A percentile compares a stretch with the other conserved stretches of the same genome.
Evolutionary conservation across 805 yeast species (phyloP).

Genomic region (Nakazawaea pomicola): DNA sequence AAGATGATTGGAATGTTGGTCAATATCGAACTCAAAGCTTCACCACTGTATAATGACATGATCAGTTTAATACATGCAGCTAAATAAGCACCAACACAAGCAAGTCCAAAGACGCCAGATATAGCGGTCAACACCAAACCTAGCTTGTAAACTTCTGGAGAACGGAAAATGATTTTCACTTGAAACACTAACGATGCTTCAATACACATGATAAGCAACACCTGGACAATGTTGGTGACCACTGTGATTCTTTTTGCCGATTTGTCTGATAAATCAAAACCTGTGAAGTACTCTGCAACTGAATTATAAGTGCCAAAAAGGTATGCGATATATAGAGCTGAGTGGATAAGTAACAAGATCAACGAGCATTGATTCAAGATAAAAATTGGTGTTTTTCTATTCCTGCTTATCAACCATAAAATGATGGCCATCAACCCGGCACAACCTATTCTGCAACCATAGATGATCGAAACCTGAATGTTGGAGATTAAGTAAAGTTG

Average conservation of each 20-base stretch:
- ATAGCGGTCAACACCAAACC: slow-evolving; percentile 34
- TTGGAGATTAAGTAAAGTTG: slow-evolving; percentile 31
- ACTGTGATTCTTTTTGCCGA: slow-evolving; percentile 44
- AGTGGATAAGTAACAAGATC: slow-evolving; percentile 49
- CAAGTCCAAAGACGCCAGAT: slow-evolving; percentile 41
- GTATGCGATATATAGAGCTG: slow-evolving; percentile 54
- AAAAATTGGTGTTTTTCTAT: slow-evolving; percentile 64
- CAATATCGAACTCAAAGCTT: slow-evolving; percentile 26
- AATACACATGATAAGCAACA: slow-evolving; percentile 54
- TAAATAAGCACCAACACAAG: slow-evolving; percentile 57
- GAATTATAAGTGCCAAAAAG: slow-evolving; percentile 48
- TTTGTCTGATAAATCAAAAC: slow-evolving; percentile 33
- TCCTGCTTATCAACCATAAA: slow-evolving; percentile 44
- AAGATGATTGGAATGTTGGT: slow-evolving; percentile 52
- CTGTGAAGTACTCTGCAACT: slow-evolving; percentile 41
- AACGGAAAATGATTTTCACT: slow-evolving; percentile 61
- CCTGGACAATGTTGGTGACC: slow-evolving; percentile 57
- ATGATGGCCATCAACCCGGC: slow-evolving; percentile 40
- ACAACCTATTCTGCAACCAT: slow-evolving; percentile 58
- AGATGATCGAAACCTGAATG: slow-evolving; percentile 38
- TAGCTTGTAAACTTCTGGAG: slow-evolving; percentile 42
- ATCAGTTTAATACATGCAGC: slow-evolving; percentile 43
- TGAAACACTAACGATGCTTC: slow-evolving; percentile 70
- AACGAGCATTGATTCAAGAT: slow-evolving; percentile 64
- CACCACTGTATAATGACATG: slow-evolving; percentile 25